Evolutionary conservation across 1,284 basidiomycete genomes (phyloP).

Genomic region (Malassezia yamatoensis): DNA sequence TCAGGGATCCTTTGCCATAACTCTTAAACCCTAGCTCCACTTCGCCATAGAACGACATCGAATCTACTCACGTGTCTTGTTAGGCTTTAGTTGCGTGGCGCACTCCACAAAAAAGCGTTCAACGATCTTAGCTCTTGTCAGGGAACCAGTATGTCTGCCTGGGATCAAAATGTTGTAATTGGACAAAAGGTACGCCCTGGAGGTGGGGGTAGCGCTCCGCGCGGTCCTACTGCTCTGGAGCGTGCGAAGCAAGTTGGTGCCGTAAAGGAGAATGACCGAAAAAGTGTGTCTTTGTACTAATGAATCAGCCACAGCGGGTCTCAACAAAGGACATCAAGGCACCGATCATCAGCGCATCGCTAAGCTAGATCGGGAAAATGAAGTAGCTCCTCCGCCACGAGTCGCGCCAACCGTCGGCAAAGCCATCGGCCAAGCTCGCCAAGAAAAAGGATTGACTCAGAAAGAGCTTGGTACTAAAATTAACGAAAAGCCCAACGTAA

Average conservation of each 20-base stretch:
- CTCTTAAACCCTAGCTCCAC: background rate
- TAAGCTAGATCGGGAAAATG: slow-evolving; percentile 56
- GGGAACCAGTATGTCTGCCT: slow-evolving; percentile 16
- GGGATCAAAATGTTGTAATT: slow-evolving; percentile 56
- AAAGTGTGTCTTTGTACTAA: slow-evolving; percentile 32
- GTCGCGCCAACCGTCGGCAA: slow-evolving; percentile 69
- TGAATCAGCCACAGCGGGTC: slow-evolving; percentile 26
- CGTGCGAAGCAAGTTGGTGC: slow-evolving; percentile 50
- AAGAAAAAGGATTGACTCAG: slow-evolving; percentile 69
- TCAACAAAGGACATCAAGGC: slow-evolving; percentile 39
- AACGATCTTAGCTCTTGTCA: background rate
- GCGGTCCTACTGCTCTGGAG: slow-evolving; percentile 46
- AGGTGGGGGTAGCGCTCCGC: slow-evolving; percentile 59
- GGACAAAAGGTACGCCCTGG: slow-evolving; percentile 58
- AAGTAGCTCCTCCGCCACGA: slow-evolving; percentile 86
- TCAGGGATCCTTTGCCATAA: background rate
- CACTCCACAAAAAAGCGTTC: no score
- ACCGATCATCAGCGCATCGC: slow-evolving; percentile 44
- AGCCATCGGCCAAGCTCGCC: slow-evolving; percentile 72
- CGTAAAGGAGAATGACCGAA: slow-evolving; percentile 51
- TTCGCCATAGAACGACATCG: slow-evolving; percentile 11
- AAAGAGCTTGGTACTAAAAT: slow-evolving; percentile 88
- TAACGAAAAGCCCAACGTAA: slow-evolving; percentile 76
- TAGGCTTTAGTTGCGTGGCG: no score
- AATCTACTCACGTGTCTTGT: slow-evolving; percentile 10